Percentiles rank a stretch among this genome's conserved stretches.
These are phyloP conservation scores for Metschnikowia hibisci DNA, from an alignment of 805 yeast genomes.

Conservation along the genomic window DNA sequence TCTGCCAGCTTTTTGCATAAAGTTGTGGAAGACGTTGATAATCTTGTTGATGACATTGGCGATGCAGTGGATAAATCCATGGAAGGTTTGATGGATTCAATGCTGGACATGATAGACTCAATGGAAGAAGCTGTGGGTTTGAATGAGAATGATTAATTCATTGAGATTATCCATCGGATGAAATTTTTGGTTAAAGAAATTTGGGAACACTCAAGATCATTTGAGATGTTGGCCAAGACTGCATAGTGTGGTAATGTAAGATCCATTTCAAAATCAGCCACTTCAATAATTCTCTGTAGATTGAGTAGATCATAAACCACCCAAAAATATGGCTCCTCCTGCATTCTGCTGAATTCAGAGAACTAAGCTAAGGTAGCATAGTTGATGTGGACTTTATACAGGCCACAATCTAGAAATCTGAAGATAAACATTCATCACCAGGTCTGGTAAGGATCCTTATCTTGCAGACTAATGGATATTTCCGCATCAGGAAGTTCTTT, in stretches of 20 bases:
- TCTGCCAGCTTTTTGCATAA: neutral
- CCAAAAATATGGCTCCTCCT: too few species aligned
- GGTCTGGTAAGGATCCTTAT: conserved; percentile 58
- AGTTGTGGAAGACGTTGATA: conserved; percentile 9
- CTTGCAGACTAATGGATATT: conserved; percentile 51
- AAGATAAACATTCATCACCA: conserved; percentile 12
- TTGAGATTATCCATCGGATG: too few species aligned
- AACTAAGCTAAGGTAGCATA: too few species aligned
- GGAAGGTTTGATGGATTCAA: conserved; percentile 15
- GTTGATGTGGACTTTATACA: neutral
- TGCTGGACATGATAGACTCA: conserved; percentile 13
- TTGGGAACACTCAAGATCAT: too few species aligned
- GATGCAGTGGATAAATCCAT: conserved; percentile 17
- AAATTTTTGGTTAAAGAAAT: too few species aligned
- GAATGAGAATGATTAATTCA: neutral
- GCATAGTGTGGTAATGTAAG: too few species aligned
- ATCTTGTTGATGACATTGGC: conserved; percentile 16
- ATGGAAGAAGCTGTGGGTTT: conserved; percentile 12
- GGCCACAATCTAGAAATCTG: too few species aligned
- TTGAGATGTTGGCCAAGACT: too few species aligned
- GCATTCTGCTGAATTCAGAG: too few species aligned
- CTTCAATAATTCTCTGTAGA: too few species aligned
- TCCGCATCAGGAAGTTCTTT: conserved; percentile 41
- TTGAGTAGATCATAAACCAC: neutral
- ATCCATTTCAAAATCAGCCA: too few species aligned